Conservation (phyloP, 2,329 filamentous ascomycete species). For the Colletotrichum eremochloae region DNA sequence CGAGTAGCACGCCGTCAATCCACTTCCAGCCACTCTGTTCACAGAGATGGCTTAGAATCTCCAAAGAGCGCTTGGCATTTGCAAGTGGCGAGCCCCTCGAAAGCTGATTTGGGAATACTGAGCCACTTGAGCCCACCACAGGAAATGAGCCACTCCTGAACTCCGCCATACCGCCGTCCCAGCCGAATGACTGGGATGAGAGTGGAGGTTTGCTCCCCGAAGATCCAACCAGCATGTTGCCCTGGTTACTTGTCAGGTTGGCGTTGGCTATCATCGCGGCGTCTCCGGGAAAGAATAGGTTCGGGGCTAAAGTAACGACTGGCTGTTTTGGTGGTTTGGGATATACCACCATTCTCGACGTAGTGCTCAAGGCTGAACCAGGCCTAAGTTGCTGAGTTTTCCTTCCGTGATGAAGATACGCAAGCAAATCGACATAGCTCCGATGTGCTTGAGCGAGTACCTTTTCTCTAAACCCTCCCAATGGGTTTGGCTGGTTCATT, state of each 20-base stretch:
- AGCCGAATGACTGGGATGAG: neutral
- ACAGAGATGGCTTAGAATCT: conserved; percentile 80
- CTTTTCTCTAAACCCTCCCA: conserved; percentile 73
- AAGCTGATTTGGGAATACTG: conserved; percentile 8
- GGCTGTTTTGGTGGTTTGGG: conserved; percentile 63
- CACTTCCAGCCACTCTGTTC: conserved; percentile 87
- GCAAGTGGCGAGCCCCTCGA: conserved; percentile 24
- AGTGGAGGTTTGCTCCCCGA: neutral
- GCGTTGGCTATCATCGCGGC: conserved; percentile 2
- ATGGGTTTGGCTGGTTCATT: conserved; percentile 45
- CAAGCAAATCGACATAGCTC: conserved; percentile 78
- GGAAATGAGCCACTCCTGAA: conserved; percentile 11
- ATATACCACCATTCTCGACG: conserved; percentile 67
- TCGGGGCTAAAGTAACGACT: conserved; percentile 22
- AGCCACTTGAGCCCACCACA: neutral
- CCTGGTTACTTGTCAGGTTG: conserved; percentile 22
- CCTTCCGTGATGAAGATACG: conserved; percentile 72
- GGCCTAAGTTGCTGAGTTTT: conserved; percentile 59
- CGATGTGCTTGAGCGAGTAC: conserved; percentile 78
- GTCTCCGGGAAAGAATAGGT: conserved; percentile 21
- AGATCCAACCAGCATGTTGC: conserved; percentile 5
- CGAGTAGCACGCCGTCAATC: conserved; percentile 92
- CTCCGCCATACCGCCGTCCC: conserved; percentile 14
- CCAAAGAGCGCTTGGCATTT: conserved; percentile 74
- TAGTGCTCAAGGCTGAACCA: conserved; percentile 50